Evolutionary conservation across 225 moss, liverwort and hornwort species (phyloP).

Genomic region (Marchantia polymorpha): DNA sequence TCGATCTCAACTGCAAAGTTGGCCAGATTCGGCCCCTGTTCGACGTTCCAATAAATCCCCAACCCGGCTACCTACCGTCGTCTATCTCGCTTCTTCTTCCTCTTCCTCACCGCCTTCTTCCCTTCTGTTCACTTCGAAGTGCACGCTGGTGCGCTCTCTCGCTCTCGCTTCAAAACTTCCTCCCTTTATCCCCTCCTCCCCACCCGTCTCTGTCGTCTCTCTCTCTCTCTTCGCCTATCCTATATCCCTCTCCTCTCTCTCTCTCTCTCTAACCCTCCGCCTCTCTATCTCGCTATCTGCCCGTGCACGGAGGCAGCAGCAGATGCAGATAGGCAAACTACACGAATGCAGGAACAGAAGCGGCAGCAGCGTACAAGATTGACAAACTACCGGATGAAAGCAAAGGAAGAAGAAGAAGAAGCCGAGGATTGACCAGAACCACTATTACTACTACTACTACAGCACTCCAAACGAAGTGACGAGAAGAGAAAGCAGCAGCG

Average conservation of each 20-base stretch:
- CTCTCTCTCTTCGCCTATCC: neutral
- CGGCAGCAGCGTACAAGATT: conserved; percentile 8
- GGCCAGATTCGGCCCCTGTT: conserved; percentile 55
- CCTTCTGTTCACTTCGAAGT: neutral
- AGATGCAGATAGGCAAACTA: conserved; percentile 1
- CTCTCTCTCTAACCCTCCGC: neutral
- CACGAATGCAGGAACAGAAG: neutral
- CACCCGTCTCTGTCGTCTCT: conserved; percentile 2
- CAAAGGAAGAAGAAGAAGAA: neutral
- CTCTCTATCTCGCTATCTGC: neutral
- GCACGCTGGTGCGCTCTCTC: neutral
- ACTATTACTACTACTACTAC: neutral
- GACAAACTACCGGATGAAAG: neutral
- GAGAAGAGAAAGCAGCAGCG: neutral
- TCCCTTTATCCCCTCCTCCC: neutral
- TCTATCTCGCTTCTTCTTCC: neutral
- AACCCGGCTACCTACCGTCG: neutral
- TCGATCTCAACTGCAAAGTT: conserved; percentile 46
- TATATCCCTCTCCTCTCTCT: neutral
- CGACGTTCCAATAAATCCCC: neutral
- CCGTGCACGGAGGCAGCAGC: neutral
- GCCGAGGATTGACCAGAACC: neutral
- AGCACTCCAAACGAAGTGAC: neutral
- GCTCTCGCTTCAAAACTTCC: neutral
- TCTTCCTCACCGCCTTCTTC: neutral